Conservation (phyloP, 2,329 filamentous ascomycete genomes). For the Diplodia scrobiculata region DNA sequence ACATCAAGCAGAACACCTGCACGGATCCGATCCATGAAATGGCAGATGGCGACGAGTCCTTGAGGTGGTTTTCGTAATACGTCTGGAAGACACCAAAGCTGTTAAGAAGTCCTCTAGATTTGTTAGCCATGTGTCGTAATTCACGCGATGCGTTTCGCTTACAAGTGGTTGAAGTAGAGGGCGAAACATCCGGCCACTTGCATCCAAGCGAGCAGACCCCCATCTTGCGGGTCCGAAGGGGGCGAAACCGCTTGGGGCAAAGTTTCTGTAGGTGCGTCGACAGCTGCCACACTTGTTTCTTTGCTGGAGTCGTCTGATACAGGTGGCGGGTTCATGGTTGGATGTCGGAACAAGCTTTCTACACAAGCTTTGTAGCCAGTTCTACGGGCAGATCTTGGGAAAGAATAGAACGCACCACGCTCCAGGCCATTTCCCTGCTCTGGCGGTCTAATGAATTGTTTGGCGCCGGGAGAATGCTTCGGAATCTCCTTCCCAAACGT, state of each 20-base stretch:
- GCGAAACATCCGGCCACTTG: background rate
- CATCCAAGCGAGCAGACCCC: background rate
- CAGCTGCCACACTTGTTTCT: background rate
- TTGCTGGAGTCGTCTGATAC: background rate
- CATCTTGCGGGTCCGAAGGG: background rate
- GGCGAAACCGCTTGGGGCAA: background rate
- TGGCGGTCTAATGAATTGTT: background rate
- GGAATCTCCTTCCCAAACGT: background rate
- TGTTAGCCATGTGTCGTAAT: background rate
- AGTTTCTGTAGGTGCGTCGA: background rate
- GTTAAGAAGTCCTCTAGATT: slow-evolving; percentile 45
- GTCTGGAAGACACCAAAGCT: slow-evolving; percentile 55
- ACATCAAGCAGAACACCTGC: slow-evolving; percentile 52
- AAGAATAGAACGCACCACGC: background rate
- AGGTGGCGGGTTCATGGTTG: background rate
- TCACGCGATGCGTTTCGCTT: background rate
- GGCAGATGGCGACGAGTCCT: slow-evolving; percentile 44
- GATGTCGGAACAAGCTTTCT: background rate
- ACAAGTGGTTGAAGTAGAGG: slow-evolving; percentile 3
- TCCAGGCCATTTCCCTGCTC: too few species aligned
- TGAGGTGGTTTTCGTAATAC: slow-evolving; percentile 50
- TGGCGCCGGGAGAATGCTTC: background rate
- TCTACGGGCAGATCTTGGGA: background rate
- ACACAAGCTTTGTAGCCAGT: background rate
- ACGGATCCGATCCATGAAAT: slow-evolving; percentile 55